Percentiles rank a stretch among this genome's conserved stretches.
These are phyloP conservation scores for Exophiala dermatitidis DNA, from an alignment of 2,329 filamentous ascomycete species.

Conservation along the genomic window DNA sequence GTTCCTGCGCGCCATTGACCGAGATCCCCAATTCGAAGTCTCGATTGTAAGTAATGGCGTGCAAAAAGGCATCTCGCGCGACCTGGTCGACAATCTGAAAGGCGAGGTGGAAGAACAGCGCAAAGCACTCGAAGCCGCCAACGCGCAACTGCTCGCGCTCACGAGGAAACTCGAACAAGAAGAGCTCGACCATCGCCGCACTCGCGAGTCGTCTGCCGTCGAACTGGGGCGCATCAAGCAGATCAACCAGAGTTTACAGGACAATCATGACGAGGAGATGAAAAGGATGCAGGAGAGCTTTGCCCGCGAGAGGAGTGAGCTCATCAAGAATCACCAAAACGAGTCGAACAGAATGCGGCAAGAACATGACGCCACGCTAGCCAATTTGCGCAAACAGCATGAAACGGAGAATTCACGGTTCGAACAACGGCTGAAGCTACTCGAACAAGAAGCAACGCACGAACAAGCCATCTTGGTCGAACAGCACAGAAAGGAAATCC, in stretches of 20 bases:
- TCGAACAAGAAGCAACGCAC: conserved; percentile 20
- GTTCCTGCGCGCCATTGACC: conserved; percentile 74
- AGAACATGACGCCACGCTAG: conserved; percentile 41
- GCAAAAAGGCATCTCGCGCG: conserved; percentile 85
- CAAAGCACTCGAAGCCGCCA: conserved; percentile 50
- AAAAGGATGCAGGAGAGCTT: conserved; percentile 42
- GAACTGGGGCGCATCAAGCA: conserved; percentile 55
- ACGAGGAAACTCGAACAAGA: conserved; percentile 60
- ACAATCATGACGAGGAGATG: conserved; percentile 61
- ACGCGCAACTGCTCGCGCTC: conserved; percentile 49
- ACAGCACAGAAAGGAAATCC: conserved; percentile 20
- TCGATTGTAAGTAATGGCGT: conserved; percentile 70
- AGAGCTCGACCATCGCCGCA: conserved; percentile 61
- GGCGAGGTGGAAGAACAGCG: conserved; percentile 69
- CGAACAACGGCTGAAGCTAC: conserved; percentile 41
- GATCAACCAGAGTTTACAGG: conserved; percentile 64
- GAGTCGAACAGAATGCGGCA: conserved; percentile 36
- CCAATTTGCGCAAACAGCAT: conserved; percentile 38
- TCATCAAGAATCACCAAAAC: conserved; percentile 21
- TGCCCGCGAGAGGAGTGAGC: conserved; percentile 17
- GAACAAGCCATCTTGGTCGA: conserved; percentile 15
- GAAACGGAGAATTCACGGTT: conserved; percentile 43
- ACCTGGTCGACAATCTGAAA: conserved; percentile 79
- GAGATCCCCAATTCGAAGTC: conserved; percentile 81
- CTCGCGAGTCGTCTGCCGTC: conserved; percentile 51